Evolutionary conservation across 1,284 basidiomycete genomes (phyloP).

Genomic region (Mycena sp.): DNA sequence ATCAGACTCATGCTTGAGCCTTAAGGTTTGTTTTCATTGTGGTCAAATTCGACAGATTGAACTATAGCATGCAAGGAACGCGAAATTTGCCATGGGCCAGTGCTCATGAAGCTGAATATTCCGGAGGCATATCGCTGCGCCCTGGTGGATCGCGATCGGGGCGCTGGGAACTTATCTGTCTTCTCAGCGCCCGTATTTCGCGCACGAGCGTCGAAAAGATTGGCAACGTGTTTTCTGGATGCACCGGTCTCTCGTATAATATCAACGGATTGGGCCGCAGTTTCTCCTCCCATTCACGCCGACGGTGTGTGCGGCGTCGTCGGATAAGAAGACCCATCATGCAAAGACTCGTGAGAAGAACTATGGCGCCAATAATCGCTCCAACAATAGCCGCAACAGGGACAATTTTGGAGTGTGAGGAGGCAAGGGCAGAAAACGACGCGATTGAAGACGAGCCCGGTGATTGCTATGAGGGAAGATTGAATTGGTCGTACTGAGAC

Average conservation of each 20-base stretch:
- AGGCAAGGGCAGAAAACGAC: too few species aligned
- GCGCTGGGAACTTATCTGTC: not conserved
- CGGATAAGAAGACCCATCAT: not conserved
- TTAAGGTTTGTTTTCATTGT: too few species aligned
- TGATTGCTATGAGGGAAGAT: not conserved
- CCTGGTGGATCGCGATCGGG: not conserved
- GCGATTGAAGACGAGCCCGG: not conserved
- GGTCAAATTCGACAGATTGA: too few species aligned
- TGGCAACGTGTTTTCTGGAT: not conserved
- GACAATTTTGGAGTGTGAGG: not conserved
- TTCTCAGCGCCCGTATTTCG: not conserved
- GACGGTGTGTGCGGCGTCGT: not conserved
- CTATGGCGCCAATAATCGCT: not conserved
- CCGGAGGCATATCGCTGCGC: not conserved
- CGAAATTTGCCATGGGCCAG: too few species aligned
- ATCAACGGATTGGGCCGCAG: not conserved
- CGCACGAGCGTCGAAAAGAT: not conserved
- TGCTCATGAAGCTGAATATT: not conserved
- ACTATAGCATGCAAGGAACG: too few species aligned
- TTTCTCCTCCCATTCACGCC: not conserved
- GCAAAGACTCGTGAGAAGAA: not conserved
- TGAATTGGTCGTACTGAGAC: too few species aligned
- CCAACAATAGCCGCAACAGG: slow-evolving; percentile 4
- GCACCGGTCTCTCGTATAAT: not conserved
- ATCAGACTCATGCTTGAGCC: too few species aligned